These are phyloP conservation scores for Aureobasidium sp. DNA, from an alignment of 2,329 filamentous ascomycete genomes.

Conservation along the genomic window DNA sequence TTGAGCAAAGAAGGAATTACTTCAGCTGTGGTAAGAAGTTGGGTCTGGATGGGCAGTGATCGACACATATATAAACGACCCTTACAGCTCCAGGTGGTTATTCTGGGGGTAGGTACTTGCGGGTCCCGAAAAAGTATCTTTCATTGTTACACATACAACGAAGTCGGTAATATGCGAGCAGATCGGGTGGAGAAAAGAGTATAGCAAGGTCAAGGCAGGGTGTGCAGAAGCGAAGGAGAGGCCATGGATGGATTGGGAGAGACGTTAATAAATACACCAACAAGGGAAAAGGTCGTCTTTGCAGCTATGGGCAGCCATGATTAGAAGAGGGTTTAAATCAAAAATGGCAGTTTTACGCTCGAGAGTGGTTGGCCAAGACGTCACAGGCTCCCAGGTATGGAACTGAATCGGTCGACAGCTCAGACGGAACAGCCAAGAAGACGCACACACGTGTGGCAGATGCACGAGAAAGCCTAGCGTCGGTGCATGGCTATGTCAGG, in stretches of 20 bases:
- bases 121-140: background rate
- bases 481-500: constrained; percentile 6
- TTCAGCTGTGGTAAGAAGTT: background rate
- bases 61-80: constrained; percentile 11
- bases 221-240: constrained; percentile 11
- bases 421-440: background rate
- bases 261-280: constrained; percentile 9
- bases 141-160: constrained; percentile 11
- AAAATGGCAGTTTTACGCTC: constrained; percentile 8
- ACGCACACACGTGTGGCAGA: background rate
- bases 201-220: background rate
- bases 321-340: background rate
- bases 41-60: constrained; percentile 11
- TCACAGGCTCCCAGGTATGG: constrained; percentile 3
- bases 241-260: constrained; percentile 9
- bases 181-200: background rate
- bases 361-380: constrained; percentile 3
- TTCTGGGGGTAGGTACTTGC: background rate
- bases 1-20: constrained; percentile 25
- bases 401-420: constrained; percentile 2
- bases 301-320: background rate
- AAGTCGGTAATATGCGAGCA: constrained; percentile 7
- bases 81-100: background rate
- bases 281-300: constrained; percentile 5
- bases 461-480: constrained; percentile 5